Percentiles rank a stretch among this genome's conserved stretches.
These are phyloP conservation scores for Magnolia officinalis DNA, from an alignment of 164 flowering plant species.

Conservation along the genomic window DNA sequence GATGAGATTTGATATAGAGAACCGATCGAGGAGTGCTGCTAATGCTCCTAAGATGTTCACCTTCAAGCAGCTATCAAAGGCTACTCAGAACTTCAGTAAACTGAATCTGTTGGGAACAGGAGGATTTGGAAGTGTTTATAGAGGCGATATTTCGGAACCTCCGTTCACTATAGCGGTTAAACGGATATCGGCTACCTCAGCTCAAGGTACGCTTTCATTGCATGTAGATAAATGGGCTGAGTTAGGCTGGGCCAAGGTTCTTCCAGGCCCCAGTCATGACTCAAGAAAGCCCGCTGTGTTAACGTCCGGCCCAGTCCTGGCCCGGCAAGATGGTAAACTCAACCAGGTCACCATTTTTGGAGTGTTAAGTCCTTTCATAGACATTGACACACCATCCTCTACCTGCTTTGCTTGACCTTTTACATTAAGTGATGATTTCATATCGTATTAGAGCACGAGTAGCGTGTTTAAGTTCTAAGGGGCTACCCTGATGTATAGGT, in stretches of 20 bases:
- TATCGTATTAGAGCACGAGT: too few species aligned
- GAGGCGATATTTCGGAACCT: slow-evolving; percentile 30
- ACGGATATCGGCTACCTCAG: slow-evolving; percentile 42
- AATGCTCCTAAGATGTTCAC: slow-evolving; percentile 41
- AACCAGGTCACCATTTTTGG: too few species aligned
- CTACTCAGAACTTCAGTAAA: slow-evolving; percentile 35
- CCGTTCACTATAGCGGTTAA: slow-evolving; percentile 37
- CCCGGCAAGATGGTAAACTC: too few species aligned
- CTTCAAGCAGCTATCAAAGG: slow-evolving; percentile 38
- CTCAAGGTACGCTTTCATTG: slow-evolving; percentile 29
- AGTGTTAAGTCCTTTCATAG: too few species aligned
- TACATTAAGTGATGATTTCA: too few species aligned
- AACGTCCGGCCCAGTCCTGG: neutral
- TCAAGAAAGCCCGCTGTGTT: neutral
- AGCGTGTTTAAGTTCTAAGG: accelerated
- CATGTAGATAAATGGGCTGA: neutral
- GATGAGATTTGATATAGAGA: slow-evolving; percentile 34
- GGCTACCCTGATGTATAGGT: too few species aligned
- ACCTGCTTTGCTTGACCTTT: too few species aligned
- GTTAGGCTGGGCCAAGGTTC: neutral
- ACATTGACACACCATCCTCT: too few species aligned
- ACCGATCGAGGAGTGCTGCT: slow-evolving; percentile 33
- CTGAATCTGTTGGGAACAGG: slow-evolving; percentile 43
- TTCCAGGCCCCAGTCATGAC: neutral
- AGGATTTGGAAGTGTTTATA: slow-evolving; percentile 48